phyloP scores from a whole-genome alignment of 1,139 yeast species.

The Arxiozyma telluris region DNA sequence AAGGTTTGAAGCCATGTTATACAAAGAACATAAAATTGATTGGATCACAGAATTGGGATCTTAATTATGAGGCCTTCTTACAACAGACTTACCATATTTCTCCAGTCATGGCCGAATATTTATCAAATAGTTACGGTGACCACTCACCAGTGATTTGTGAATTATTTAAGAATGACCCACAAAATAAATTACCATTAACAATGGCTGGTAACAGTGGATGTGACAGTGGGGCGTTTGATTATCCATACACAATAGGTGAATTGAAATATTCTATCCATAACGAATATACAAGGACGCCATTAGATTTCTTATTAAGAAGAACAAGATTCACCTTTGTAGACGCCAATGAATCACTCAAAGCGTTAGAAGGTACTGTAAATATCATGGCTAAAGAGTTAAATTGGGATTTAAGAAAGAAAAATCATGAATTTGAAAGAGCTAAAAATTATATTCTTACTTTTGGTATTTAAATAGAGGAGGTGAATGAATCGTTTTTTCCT shows the following conservation, averaged over 20 bases:
- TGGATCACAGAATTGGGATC: slow-evolving; percentile 70
- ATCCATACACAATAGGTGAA: slow-evolving; percentile 91
- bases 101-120: slow-evolving; percentile 64
- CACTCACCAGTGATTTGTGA: slow-evolving; percentile 77
- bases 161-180: slow-evolving; percentile 44
- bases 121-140: slow-evolving; percentile 82
- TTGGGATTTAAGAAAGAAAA: slow-evolving; percentile 61
- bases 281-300: slow-evolving; percentile 82
- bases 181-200: slow-evolving; percentile 53
- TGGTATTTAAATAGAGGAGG: slow-evolving; percentile 31
- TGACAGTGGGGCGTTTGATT: slow-evolving; percentile 43
- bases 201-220: slow-evolving; percentile 1
- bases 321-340: slow-evolving; percentile 88
- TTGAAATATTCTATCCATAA: slow-evolving; percentile 70
- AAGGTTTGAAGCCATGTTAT: slow-evolving; percentile 42
- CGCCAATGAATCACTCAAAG: slow-evolving; percentile 72
- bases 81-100: slow-evolving; percentile 73
- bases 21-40: slow-evolving; percentile 56
- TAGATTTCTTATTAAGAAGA: slow-evolving; percentile 89
- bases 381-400: slow-evolving; percentile 71
- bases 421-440: slow-evolving; percentile 47
- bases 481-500: too few relatives aligned
- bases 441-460: slow-evolving; percentile 52
- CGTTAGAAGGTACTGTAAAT: slow-evolving; percentile 79
- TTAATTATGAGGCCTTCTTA: slow-evolving; percentile 67